Evolutionary conservation across 2,329 filamentous ascomycete species (phyloP).

Genomic region (Monilinia laxa): DNA sequence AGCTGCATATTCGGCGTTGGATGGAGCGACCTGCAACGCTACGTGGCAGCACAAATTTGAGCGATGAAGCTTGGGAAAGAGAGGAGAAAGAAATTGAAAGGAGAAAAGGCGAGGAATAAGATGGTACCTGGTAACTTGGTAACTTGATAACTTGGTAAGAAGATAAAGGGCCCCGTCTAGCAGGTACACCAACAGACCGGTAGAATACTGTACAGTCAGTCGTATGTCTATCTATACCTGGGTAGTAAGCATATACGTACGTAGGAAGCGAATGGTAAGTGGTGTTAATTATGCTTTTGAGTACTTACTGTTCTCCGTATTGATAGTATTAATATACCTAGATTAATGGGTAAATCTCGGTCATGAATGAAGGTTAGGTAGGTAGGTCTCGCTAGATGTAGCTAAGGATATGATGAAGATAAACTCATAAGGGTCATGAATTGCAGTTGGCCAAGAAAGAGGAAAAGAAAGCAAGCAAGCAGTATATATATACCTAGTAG

Average conservation of each 20-base stretch:
- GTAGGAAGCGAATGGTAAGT: not conserved
- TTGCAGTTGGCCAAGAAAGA: too few relatives aligned
- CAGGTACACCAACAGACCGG: conserved; percentile 7
- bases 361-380: too few relatives aligned
- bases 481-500: too few relatives aligned
- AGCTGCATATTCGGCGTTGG: conserved; percentile 36
- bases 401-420: too few relatives aligned
- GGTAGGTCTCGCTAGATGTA: too few relatives aligned
- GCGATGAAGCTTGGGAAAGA: conserved; percentile 4
- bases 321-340: too few relatives aligned
- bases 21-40: conserved; percentile 31
- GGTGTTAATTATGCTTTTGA: not conserved
- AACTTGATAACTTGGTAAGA: too few relatives aligned
- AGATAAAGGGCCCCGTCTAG: not conserved
- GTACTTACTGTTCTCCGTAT: too few relatives aligned
- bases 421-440: too few relatives aligned
- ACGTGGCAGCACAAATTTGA: conserved; percentile 36
- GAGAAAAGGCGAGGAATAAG: not conserved
- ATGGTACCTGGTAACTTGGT: too few relatives aligned
- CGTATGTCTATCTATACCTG: not conserved
- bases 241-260: not conserved
- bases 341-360: conserved; percentile 3
- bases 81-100: conserved; percentile 6
- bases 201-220: not conserved
- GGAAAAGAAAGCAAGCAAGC: too few relatives aligned